Base-by-base conservation (phyloP, 2,329 filamentous ascomycete genomes). In the Colletotrichum tropicicola region DNA sequence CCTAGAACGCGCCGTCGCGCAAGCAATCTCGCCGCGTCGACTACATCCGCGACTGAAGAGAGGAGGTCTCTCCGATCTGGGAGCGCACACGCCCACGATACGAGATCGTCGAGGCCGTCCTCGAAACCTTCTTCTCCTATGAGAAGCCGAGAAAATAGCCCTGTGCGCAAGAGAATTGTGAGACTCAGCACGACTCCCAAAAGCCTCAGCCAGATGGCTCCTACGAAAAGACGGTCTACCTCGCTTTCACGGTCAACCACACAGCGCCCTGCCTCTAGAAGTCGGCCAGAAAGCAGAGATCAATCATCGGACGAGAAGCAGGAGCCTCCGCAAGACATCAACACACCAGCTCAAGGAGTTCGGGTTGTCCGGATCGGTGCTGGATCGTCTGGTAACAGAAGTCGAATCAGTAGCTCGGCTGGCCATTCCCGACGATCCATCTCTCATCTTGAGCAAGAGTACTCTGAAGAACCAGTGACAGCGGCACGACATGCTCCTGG, bases 81-180 rank as follows among this genome's bases (percentile, higher is more conserved):
- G 43, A 87, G 83, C 68, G 78, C 74, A 3, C 84, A 86, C 61
- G 68, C 76, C 2, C 65, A 68, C 30, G 78, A 78, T 17, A 56
- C 59, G 17, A 77, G 73, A 47, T 75, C 79, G 1, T 81, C 81
- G 9, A 56, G 43, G 30, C 53, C 25, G 10, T 70, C 75, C 2
- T 86, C 83, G 9, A 56, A 56, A 45, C 53, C 25, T 21, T 70
- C 75, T 2, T 86, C 83, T 17, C 84, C 85, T 1, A 73, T 77
- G 2, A 78, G 76, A 52, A 85, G 81, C 54, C 77, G 80, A 47
- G 85, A 87, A 41, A 78, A 76, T 57, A 88, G 85, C 69, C 86
- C 86, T 0, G 78, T 81, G 3, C 80, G 86, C 66, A 88, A 87
- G 72, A 79, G 87, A 41, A 83, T 89, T 28, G 85, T 89, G 15